A percentile compares a stretch with the other conserved stretches of the same genome.
Evolutionary conservation across 1,284 basidiomycete genomes (phyloP).

Genomic region (Testicularia cyperi): DNA sequence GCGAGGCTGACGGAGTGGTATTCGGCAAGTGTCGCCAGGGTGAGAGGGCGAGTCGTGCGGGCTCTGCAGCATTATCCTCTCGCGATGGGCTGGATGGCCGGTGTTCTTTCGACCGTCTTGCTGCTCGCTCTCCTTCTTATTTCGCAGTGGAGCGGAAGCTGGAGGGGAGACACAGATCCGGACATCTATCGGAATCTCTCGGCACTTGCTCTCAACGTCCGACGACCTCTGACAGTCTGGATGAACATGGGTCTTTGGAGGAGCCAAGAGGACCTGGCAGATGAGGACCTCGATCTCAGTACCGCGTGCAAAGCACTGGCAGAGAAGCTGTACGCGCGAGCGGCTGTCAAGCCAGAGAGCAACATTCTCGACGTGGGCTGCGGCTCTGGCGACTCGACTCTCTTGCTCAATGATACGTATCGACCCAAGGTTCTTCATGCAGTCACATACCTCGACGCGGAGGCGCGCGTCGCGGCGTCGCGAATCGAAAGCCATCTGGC

Average conservation of each 20-base stretch:
- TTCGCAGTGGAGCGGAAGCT: too few relatives aligned
- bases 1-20: too few relatives aligned
- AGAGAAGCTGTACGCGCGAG: slow-evolving; percentile 28
- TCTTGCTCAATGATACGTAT: slow-evolving; percentile 27
- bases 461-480: slow-evolving; percentile 32
- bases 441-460: slow-evolving; percentile 43
- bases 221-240: slow-evolving; percentile 40
- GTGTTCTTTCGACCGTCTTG: too few relatives aligned
- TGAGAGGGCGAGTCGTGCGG: too few relatives aligned
- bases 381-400: slow-evolving; percentile 54
- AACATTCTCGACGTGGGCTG: slow-evolving; percentile 55
- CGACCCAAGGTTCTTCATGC: slow-evolving; percentile 44
- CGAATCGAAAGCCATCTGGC: slow-evolving; percentile 2
- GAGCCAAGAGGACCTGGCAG: slow-evolving; percentile 5
- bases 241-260: slow-evolving; percentile 53
- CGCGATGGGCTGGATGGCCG: too few relatives aligned
- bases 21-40: too few relatives aligned
- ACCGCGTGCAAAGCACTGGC: slow-evolving; percentile 44
- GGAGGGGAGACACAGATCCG: too few relatives aligned
- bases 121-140: slow-evolving; percentile 3
- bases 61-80: too few relatives aligned
- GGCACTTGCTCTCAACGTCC: slow-evolving; percentile 26
- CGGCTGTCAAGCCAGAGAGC: slow-evolving; percentile 13
- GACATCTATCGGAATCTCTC: slow-evolving; percentile 22
- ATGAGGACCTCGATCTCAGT: slow-evolving; percentile 18